A percentile compares a stretch with the other conserved stretches of the same genome.
Conservation (phyloP, 2,329 filamentous ascomycete species). For the Teratosphaeria zuluensis region DNA sequence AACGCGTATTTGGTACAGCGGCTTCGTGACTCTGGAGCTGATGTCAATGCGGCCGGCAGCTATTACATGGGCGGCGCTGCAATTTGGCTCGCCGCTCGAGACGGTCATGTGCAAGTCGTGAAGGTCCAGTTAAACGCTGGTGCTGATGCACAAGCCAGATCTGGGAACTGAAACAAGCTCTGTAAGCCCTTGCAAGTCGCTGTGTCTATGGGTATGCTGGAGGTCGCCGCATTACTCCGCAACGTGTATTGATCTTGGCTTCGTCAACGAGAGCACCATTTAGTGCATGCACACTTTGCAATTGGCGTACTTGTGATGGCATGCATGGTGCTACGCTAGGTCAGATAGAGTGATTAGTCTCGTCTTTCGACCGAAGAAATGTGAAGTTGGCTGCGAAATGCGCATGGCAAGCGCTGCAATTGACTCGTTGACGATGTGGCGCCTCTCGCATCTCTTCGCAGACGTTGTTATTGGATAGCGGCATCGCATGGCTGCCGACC, state of each 20-base stretch:
- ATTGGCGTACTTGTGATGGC: neutral
- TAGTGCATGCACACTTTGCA: neutral
- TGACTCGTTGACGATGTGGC: neutral
- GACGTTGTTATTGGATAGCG: neutral
- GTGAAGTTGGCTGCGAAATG: neutral
- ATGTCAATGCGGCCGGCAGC: constrained; percentile 11
- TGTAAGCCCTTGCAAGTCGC: constrained; percentile 5
- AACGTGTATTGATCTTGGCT: neutral
- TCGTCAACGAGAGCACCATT: neutral
- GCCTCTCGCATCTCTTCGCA: neutral
- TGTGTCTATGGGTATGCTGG: neutral
- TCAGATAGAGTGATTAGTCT: too few relatives aligned
- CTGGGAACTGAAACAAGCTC: constrained; percentile 6
- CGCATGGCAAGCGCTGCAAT: neutral
- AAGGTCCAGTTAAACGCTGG: constrained; percentile 8
- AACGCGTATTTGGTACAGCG: constrained; percentile 4
- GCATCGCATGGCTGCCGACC: neutral
- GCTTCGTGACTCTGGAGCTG: constrained; percentile 10
- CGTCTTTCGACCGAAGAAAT: neutral
- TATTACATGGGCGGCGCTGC: constrained; percentile 11
- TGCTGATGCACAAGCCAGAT: constrained; percentile 6
- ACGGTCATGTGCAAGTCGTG: constrained; percentile 11
- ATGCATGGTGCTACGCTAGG: neutral
- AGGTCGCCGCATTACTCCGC: neutral
- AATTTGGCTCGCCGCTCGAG: constrained; percentile 10